phyloP scores from a whole-genome alignment of 208 protist genomes.

The Trypanosomatidae sp. region DNA sequence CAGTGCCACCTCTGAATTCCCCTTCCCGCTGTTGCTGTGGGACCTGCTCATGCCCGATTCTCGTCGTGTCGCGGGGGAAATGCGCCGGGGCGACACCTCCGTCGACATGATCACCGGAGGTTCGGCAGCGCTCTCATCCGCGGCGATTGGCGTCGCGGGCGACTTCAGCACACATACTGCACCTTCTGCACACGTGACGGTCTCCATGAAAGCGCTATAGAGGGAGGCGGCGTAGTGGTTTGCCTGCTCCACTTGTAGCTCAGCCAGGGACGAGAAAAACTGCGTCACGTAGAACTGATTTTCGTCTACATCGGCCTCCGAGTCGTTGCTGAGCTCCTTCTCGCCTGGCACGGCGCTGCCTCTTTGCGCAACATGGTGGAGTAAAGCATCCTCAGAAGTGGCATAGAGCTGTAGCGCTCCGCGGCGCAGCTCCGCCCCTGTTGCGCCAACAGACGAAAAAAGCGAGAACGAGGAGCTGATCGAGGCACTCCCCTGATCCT shows the following conservation, averaged over 20 bases:
- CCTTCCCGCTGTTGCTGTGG: slow-evolving; percentile 5
- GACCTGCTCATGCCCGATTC: background rate
- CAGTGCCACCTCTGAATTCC: background rate
- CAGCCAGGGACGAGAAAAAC: slow-evolving; percentile 38
- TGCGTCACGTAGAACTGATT: slow-evolving; percentile 23
- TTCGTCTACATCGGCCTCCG: slow-evolving; percentile 1
- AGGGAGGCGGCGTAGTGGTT: slow-evolving; percentile 26
- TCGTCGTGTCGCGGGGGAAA: background rate
- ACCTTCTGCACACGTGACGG: slow-evolving; percentile 35
- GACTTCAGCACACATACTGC: background rate
- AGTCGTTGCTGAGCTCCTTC: background rate
- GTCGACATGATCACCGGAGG: background rate
- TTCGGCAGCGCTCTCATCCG: background rate
- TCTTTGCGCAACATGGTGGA: slow-evolving; percentile 15
- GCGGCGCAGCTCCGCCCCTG: background rate
- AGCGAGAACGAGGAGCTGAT: background rate
- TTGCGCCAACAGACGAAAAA: background rate
- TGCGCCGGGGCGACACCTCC: background rate
- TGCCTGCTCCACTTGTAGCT: slow-evolving; percentile 32
- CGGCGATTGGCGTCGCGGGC: background rate
- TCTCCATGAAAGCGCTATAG: slow-evolving; percentile 31
- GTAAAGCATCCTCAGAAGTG: slow-evolving; percentile 30
- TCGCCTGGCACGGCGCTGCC: background rate
- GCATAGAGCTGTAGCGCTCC: slow-evolving; percentile 7
- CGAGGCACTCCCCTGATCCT: background rate